Conservation (phyloP, 1,284 basidiomycete species). For the Marasmius sp. region DNA sequence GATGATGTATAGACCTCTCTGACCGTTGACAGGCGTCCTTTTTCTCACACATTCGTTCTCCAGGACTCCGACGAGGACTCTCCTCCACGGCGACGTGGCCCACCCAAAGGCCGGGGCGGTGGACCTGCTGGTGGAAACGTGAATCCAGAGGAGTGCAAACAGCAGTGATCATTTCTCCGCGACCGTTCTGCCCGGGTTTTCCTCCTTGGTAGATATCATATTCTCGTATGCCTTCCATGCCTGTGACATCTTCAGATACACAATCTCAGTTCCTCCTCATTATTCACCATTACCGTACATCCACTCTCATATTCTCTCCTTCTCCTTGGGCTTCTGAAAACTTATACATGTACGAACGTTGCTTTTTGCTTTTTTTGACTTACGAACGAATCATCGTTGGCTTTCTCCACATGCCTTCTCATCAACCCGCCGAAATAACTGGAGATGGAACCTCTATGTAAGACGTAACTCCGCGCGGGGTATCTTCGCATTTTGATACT, state of each 20-base stretch:
- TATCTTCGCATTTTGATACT: too few relatives aligned
- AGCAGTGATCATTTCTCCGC: conserved; percentile 54
- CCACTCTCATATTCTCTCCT: not conserved
- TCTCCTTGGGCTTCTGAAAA: not conserved
- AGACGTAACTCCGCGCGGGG: too few relatives aligned
- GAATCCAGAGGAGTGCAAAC: conserved; percentile 84
- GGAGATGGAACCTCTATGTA: too few relatives aligned
- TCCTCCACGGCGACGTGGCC: conserved; percentile 54
- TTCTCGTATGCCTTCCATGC: too few relatives aligned
- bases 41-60: not conserved
- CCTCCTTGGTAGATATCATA: not conserved
- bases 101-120: conserved; percentile 53
- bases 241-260: not conserved
- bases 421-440: too few relatives aligned
- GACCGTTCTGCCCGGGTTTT: not conserved
- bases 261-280: not conserved
- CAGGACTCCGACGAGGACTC: conserved; percentile 58
- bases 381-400: not conserved
- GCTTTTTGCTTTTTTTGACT: not conserved
- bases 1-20: conserved; percentile 31
- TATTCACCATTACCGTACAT: not conserved
- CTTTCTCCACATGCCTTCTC: too few relatives aligned
- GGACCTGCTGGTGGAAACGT: conserved; percentile 40
- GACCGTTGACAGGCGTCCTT: conserved; percentile 10
- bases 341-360: not conserved